Percentiles rank a stretch among this genome's conserved stretches.
These are phyloP conservation scores for Tephrocybe sp. DNA, from an alignment of 768 basidiomycete genomes.

Conservation along the genomic window DNA sequence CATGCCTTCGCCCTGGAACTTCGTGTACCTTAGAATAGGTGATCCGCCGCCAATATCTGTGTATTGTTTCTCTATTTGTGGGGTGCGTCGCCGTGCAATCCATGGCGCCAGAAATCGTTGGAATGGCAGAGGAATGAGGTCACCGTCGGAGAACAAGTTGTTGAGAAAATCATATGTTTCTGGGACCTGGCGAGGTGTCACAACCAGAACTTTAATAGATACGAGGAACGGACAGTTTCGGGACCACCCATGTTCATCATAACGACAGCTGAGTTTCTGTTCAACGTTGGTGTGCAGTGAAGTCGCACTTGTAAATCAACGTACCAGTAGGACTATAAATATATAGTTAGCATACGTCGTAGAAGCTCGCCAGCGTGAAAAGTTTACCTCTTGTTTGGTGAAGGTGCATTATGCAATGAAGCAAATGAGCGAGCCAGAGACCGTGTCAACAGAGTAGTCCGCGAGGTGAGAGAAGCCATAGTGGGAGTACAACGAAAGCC, in stretches of 20 bases:
- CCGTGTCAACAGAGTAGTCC: constrained; percentile 17
- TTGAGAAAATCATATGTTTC: constrained; percentile 93
- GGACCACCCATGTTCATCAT: constrained; percentile 99
- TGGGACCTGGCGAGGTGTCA: constrained; percentile 55
- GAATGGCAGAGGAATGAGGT: constrained; percentile 94
- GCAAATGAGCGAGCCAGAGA: constrained; percentile 41
- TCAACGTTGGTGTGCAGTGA: constrained; percentile 13
- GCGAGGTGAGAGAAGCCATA: constrained; percentile 15
- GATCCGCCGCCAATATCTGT: constrained; percentile 93
- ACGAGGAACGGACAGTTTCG: constrained; percentile 60
- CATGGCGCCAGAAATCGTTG: constrained; percentile 83
- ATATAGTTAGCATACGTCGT: constrained; percentile 12
- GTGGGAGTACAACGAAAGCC: constrained; percentile 12
- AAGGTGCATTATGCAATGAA: constrained; percentile 37
- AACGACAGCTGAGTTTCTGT: constrained; percentile 61
- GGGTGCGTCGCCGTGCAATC: constrained; percentile 88
- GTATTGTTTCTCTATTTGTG: constrained; percentile 94
- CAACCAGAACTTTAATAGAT: constrained; percentile 3
- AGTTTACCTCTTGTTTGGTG: constrained; percentile 42
- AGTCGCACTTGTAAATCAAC: constrained; percentile 5
- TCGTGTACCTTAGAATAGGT: constrained; percentile 89
- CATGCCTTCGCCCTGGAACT: constrained; percentile 88
- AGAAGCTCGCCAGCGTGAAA: constrained; percentile 13
- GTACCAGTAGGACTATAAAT: constrained; percentile 59
- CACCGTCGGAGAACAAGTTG: constrained; percentile 86